A percentile compares a stretch with the other conserved stretches of the same genome.
Conservation (phyloP, 164 flowering plant species). For the Annona cherimola region DNA sequence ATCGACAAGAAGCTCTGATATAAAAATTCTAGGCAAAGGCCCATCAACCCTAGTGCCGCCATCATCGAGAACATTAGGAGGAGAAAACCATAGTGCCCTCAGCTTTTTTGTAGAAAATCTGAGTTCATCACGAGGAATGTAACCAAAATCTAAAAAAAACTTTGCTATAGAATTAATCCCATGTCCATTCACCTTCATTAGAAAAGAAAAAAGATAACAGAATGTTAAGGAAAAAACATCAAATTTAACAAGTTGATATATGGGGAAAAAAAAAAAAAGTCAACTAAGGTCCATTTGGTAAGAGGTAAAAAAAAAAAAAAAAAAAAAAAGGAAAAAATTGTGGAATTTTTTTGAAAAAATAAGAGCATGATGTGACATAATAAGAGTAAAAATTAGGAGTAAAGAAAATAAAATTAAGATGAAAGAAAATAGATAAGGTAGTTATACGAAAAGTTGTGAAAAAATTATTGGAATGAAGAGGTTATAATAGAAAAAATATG, state of each 20-base stretch:
- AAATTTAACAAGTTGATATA: background rate
- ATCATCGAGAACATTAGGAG: slow-evolving; percentile 38
- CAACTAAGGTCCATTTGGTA: background rate
- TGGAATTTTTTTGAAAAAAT: too few species aligned
- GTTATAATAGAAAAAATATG: too few species aligned
- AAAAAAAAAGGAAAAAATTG: too few species aligned
- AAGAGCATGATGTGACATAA: too few species aligned
- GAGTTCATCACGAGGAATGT: slow-evolving; percentile 56
- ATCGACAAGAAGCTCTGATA: slow-evolving; percentile 92
- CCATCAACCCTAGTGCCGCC: slow-evolving; percentile 62
- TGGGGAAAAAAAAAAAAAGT: background rate
- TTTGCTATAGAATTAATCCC: slow-evolving; percentile 85
- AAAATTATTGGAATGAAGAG: too few species aligned
- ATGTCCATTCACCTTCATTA: slow-evolving; percentile 62
- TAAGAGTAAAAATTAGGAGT: too few species aligned
- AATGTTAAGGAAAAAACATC: background rate
- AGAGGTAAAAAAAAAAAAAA: too few species aligned
- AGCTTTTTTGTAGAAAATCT: slow-evolving; percentile 84
- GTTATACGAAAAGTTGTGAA: too few species aligned
- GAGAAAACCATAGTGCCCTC: slow-evolving; percentile 92
- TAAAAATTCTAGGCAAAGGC: slow-evolving; percentile 87
- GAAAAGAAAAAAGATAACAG: background rate
- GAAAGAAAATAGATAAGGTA: too few species aligned
- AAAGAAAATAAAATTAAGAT: too few species aligned
- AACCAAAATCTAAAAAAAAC: slow-evolving; percentile 78